Base-by-base conservation (phyloP, 352 stramenopile genomes). In the Globisporangium cylindrosporum region DNA sequence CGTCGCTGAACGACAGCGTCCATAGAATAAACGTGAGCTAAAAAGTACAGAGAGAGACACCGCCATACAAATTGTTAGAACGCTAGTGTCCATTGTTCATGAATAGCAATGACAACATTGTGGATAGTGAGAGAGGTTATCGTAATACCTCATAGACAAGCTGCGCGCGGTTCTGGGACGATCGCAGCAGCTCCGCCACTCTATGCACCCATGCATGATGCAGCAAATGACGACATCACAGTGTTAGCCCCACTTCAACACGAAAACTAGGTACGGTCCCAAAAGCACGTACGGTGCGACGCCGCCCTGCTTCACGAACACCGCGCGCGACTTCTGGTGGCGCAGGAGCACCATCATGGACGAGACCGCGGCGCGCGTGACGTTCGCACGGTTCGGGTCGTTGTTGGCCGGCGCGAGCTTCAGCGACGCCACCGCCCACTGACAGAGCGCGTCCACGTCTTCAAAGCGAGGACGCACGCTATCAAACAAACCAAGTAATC, bases 21-120 rank as follows among this genome's bases (percentile, higher is more conserved):
- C 97, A 99, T 29, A 99, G 76, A 67, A 97, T 98, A 72, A 99
- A 99, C 62, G 81, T 90, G 48, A 99, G 84, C 90, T 99, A 57
- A 20, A 58, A 20, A 46, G 9, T 27, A 18, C 25, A 25, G n/a
- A 66, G 1, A 48, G 4, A 64, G 32, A 15, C 36, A 41, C 10
- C 36, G 14, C 10, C 4, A 54, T 3, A 62, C 27, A n/a, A 10
- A 18, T 58, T 12, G 24, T 36, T 58, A 36, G 41, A 8, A 22
- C 0, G 24, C 25, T 38, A 12, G 2, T 15, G 2, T 58, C 24
- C 36, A 1, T 18, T 18, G 12, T 49, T 49, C 41, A 49, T 15
- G 9, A 15, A 24, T 59, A 22, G 7, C 6, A 34, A 24, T 15
- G 18, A 2, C 27, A 27, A 20, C 14, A 48, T 32, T 4, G 10